Evolutionary conservation across 2,329 filamentous ascomycete genomes (phyloP).

Genomic region (Pseudogymnoascus sp.): DNA sequence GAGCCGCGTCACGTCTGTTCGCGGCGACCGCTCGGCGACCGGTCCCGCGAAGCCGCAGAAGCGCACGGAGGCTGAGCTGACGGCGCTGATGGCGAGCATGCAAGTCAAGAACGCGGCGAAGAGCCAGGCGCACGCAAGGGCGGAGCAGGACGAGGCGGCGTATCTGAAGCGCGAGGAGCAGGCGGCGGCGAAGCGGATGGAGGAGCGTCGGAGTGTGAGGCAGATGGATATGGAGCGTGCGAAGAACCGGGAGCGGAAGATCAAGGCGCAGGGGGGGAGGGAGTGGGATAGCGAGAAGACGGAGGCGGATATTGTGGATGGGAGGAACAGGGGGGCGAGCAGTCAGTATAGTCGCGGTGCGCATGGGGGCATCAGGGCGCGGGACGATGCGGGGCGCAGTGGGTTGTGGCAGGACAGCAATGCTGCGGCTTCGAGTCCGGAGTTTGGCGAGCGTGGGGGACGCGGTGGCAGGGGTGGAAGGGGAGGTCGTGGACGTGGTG

Average conservation of each 20-base stretch:
- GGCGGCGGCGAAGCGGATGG: slow-evolving; percentile 45
- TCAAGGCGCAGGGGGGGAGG: slow-evolving; percentile 27
- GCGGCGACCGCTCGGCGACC: slow-evolving; percentile 47
- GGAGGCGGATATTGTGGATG: slow-evolving; percentile 27
- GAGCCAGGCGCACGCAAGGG: slow-evolving; percentile 53
- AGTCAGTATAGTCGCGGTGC: background rate
- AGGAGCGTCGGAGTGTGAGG: slow-evolving; percentile 14
- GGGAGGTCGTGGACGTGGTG: slow-evolving; percentile 18
- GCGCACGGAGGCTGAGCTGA: slow-evolving; percentile 58
- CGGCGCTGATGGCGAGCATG: slow-evolving; percentile 53
- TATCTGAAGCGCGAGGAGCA: slow-evolving; percentile 58
- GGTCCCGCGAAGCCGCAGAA: slow-evolving; percentile 49
- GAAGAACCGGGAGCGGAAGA: slow-evolving; percentile 30
- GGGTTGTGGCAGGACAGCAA: slow-evolving; percentile 14
- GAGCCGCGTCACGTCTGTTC: slow-evolving; percentile 36
- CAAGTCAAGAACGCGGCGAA: slow-evolving; percentile 53
- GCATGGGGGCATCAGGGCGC: background rate
- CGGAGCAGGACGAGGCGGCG: slow-evolving; percentile 60
- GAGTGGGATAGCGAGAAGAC: slow-evolving; percentile 31
- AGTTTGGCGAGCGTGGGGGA: slow-evolving; percentile 11
- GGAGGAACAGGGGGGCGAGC: slow-evolving; percentile 14
- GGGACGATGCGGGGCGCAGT: slow-evolving; percentile 13
- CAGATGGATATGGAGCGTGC: slow-evolving; percentile 30
- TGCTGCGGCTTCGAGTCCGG: slow-evolving; percentile 17
- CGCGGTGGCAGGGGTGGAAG: slow-evolving; percentile 18